Base-by-base conservation (phyloP, 371 early-diverging fungal genomes). In the Mucor plumbeus region DNA sequence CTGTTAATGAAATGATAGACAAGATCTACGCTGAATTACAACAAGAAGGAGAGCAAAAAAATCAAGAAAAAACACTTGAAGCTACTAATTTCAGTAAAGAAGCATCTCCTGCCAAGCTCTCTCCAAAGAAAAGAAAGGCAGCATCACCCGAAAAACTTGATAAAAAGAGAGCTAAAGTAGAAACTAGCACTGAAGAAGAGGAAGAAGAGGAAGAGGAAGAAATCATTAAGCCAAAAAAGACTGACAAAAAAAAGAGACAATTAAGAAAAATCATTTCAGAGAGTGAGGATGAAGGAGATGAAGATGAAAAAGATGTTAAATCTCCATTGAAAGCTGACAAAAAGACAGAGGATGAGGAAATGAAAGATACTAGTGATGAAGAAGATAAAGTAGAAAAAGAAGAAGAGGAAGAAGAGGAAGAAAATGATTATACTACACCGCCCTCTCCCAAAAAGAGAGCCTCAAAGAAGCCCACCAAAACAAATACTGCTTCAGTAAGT, bases 1-100 rank as follows among this genome's bases (percentile, higher is more conserved):
- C 56, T 7, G 35, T 79, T 7, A 72, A 64, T 11, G 19, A 31
- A 9, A 33, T 70, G 40, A 74, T 82, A 47, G 79, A 82, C 26
- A 17, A 64, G 15, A 57, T 54, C 5, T 58, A 75, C 54, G 9
- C 19, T 17, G 63, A 57, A 59, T 13, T 39, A 19, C 17, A 44
- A 54, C 7, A 38, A 38, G 2, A 9, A 65, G 17, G 50, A 44
- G 38, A 41, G 31, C 21, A 53, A 13, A 3, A 21, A 2, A 4
- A 4, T 53, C 53, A 53, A 26, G 9, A 53, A 4, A 7, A 26
- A 3, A 53, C 53, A 14, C 53, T 31, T 36, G 55, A 41, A 5
- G 4, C 9, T 4, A 34, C 26, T 11, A 40, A 57, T 26, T 36
- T 41, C 0, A 14, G 9, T 21, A 53, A 13, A 11, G 40, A 54